These are phyloP conservation scores for Lachnellula cervina DNA, from an alignment of 2,329 filamentous ascomycete genomes.

Conservation along the genomic window DNA sequence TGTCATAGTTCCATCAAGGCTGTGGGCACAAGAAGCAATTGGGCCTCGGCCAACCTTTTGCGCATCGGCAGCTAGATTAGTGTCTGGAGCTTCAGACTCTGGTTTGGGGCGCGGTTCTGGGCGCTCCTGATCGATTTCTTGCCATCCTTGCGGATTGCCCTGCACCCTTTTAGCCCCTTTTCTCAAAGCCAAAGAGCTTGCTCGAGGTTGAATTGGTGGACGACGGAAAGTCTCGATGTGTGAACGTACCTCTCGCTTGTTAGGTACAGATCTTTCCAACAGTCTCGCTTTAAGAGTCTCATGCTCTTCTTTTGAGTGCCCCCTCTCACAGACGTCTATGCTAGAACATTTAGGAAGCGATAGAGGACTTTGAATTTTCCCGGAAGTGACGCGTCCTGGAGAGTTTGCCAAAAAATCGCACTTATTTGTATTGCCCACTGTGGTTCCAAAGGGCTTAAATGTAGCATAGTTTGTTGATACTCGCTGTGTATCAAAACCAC, in stretches of 20 bases:
- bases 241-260: slow-evolving; percentile 24
- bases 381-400: not conserved
- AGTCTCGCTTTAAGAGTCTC: slow-evolving; percentile 16
- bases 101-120: slow-evolving; percentile 5
- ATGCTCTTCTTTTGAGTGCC: slow-evolving; percentile 19
- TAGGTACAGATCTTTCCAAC: slow-evolving; percentile 15
- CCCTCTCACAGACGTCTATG: slow-evolving; percentile 8
- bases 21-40: slow-evolving; percentile 11
- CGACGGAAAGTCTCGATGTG: slow-evolving; percentile 14
- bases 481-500: not conserved
- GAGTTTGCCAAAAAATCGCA: not conserved
- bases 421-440: not conserved
- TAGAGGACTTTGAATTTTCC: not conserved
- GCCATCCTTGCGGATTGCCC: slow-evolving; percentile 15
- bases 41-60: not conserved
- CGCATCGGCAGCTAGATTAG: not conserved
- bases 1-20: slow-evolving; percentile 20
- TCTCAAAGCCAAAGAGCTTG: slow-evolving; percentile 21
- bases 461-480: not conserved
- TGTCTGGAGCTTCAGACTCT: not conserved
- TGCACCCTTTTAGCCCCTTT: slow-evolving; percentile 14
- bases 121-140: slow-evolving; percentile 17
- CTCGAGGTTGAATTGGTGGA: slow-evolving; percentile 20
- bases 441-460: not conserved
- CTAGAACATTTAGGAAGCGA: not conserved